Evolutionary conservation across 169 alveolate genomes (phyloP), one percentile per base, ranked within the genome.

Genomic region (Cryptosporidium parvum): DNA sequence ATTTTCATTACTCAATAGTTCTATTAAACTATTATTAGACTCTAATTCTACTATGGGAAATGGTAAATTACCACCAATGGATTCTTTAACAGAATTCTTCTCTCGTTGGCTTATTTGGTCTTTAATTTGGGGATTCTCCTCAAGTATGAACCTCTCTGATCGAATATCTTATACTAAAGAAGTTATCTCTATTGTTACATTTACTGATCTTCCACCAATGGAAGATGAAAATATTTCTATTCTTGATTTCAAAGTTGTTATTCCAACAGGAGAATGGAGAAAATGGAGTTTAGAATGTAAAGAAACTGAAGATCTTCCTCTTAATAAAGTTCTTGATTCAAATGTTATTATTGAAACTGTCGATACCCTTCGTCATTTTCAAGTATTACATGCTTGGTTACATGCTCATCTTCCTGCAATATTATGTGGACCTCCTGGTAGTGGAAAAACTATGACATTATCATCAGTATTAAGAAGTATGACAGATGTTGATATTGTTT

Each of bases 401-500:
- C 94, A 97, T 85, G 98, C 96, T 85, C 97, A 96, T 85, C 93
- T 97, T 84, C 99, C 99, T n/a, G 97, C 97, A 92, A 94, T 97
- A 89, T 94, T 97, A 70, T 97, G 99, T 92, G 99, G 99, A 14
- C 99, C 99, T 3, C 99, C 99, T 1, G 99, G 99, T 44, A 96
- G 98, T 52, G 99, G 99, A 51, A 97, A 97, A 93, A 97, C 99
- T 6, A 97, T 98, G 99, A 98, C 99, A 33, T 92, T 97, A 85
- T 97, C 97, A 96, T 96, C 99, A 12, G 98, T 98, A 31, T 87
- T 97, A 85, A 97, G 97, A 84, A 95, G 94, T 65, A 94, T 97
- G 59, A 92, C 99, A 14, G 99, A 97, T 87, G 95, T 97, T 69
- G 99, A 97, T 89, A 96, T 98, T 94, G 98, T 98, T 37, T 96